Evolutionary conservation across 202 grass and related monocot species (phyloP), one percentile per base, ranked within the genome.

Genomic region (Hordeum pubiflorum): DNA sequence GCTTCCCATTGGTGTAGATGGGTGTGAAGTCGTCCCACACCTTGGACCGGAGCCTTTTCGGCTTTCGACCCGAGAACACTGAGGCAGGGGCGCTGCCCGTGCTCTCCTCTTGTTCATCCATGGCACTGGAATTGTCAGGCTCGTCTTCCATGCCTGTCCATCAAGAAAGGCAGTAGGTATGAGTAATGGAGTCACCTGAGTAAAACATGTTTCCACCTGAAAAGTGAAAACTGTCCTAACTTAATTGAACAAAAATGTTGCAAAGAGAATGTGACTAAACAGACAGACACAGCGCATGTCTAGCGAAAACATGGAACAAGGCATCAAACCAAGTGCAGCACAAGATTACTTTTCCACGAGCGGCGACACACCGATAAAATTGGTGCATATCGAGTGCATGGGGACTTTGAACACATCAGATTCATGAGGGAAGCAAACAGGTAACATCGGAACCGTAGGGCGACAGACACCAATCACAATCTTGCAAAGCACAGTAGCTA

Each of bases 1-100:
- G 1, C 66, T 27, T 83, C 9, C 58, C 66, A 0, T 82, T 14
- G 0, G 58, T 21, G 62, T 38, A 78, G 36, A 77, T 83, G 46
- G 86, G 86, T 29, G 62, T 83, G 68, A 87, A 79, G 14, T 58
- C 86, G 38, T 74, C 67, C 80, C 86, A 74, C 24, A 78, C 80
- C 58, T 74, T 79, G 1, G 75, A 87, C 10, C 58, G 58, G n/a
- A 83, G 66, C 67, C 72, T 76, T 82, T 74, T 87, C 3, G 9
- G 66, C 36, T 31, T 79, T 52, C 26, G 10, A 6, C 33, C 44
- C 3, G 59, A 58, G 66, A 73, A 63, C 56, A 81, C 32, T 5
- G 67, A 74, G 48, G 27, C 40, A 18, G 59, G 24, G 15, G 62
- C 69, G n/a, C 58, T 59, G 10, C 67, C 75, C 5, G 36, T 82